Conservation (phyloP, 768 basidiomycete genomes). For the Gymnopilus dilepis region DNA sequence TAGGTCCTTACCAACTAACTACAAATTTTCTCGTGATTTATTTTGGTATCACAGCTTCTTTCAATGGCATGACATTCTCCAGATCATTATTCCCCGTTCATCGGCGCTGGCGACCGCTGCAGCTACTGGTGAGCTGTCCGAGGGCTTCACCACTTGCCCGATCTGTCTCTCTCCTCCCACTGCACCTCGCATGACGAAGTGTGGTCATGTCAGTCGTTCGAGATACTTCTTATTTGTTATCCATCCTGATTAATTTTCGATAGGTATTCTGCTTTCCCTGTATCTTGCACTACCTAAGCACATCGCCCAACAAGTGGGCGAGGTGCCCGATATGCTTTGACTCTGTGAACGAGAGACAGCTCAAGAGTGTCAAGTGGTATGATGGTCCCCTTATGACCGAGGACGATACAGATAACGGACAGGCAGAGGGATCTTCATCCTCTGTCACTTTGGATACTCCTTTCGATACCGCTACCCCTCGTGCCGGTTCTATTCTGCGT, state of each 20-base stretch:
- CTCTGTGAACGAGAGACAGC: slow-evolving; percentile 85
- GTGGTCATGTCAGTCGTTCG: slow-evolving; percentile 83
- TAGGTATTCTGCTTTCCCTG: slow-evolving; percentile 96
- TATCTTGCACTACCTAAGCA: slow-evolving; percentile 87
- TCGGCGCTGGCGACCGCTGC: slow-evolving; percentile 74
- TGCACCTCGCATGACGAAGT: slow-evolving; percentile 94
- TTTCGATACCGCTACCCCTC: slow-evolving; percentile 47
- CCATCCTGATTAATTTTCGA: slow-evolving; percentile 16
- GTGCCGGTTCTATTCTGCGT: slow-evolving; percentile 63
- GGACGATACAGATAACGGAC: slow-evolving; percentile 36
- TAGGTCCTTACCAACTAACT: slow-evolving; percentile 45
- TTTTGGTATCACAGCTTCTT: slow-evolving; percentile 67
- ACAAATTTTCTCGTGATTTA: slow-evolving; percentile 9
- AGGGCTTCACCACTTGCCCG: slow-evolving; percentile 81
- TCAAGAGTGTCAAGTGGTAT: slow-evolving; percentile 94
- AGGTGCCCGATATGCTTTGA: slow-evolving; percentile 98
- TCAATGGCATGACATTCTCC: slow-evolving; percentile 95
- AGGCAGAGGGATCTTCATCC: slow-evolving; percentile 49
- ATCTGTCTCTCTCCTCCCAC: slow-evolving; percentile 93
- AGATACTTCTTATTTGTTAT: slow-evolving; percentile 14
- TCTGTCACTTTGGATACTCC: slow-evolving; percentile 39
- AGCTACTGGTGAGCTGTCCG: slow-evolving; percentile 47
- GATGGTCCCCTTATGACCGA: slow-evolving; percentile 50
- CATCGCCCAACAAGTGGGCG: slow-evolving; percentile 88
- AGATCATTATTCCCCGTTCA: slow-evolving; percentile 89